Evolutionary conservation across 2,329 filamentous ascomycete species (phyloP).

Genomic region (Blastomyces silverae): DNA sequence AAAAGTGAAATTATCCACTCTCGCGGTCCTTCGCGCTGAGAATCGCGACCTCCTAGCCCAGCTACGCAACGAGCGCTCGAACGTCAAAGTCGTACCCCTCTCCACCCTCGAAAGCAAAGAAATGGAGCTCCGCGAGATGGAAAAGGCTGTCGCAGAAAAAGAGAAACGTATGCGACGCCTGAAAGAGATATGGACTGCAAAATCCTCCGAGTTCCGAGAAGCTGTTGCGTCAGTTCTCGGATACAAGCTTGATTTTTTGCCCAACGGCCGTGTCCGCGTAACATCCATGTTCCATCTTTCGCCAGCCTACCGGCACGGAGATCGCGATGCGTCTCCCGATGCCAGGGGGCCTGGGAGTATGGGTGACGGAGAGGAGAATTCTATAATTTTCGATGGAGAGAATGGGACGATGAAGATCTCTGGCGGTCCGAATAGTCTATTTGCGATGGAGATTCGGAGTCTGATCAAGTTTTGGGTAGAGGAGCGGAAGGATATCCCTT

Average conservation of each 20-base stretch:
- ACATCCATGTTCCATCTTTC: conserved; percentile 77
- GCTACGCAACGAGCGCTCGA: conserved; percentile 48
- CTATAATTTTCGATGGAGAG: conserved; percentile 80
- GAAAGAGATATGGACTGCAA: conserved; percentile 86
- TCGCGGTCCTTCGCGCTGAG: conserved; percentile 70
- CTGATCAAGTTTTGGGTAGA: conserved; percentile 95
- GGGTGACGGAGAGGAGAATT: conserved; percentile 48
- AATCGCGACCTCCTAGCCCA: conserved; percentile 76
- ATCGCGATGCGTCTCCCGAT: conserved; percentile 55
- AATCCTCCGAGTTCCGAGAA: conserved; percentile 91
- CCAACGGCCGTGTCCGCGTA: conserved; percentile 92
- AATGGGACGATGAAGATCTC: conserved; percentile 97
- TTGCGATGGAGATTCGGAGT: conserved; percentile 75
- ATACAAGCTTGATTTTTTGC: conserved; percentile 92
- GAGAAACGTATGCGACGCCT: conserved; percentile 80
- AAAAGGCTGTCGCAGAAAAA: conserved; percentile 58
- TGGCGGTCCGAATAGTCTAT: conserved; percentile 77
- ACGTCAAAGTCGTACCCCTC: conserved; percentile 61
- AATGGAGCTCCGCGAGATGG: conserved; percentile 65
- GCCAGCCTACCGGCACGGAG: conserved; percentile 39
- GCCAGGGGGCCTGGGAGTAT: conserved; percentile 37
- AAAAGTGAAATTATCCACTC: conserved; percentile 72
- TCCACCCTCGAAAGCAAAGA: conserved; percentile 69
- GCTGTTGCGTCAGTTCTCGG: conserved; percentile 86
- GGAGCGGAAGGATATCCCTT: conserved; percentile 86